Evolutionary conservation across 208 protist species (phyloP).

Genomic region (Blechomonas ayalai): DNA sequence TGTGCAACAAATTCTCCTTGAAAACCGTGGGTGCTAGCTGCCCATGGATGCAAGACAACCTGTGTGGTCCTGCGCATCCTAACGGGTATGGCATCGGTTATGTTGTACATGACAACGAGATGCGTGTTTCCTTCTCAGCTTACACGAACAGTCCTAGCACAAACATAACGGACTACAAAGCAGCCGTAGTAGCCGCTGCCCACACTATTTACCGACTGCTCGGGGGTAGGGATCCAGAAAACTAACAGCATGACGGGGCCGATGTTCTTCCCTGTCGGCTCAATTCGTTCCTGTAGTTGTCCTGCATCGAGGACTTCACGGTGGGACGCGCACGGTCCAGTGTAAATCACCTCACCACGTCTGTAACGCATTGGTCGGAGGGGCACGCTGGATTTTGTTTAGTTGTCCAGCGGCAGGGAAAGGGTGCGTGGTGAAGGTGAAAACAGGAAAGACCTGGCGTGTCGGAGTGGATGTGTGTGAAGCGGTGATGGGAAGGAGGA

Average conservation of each 20-base stretch:
- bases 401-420: no score
- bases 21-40: slow-evolving; percentile 59
- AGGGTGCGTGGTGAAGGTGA: no score
- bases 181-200: slow-evolving; percentile 5
- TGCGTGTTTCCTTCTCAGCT: slow-evolving; percentile 82
- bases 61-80: slow-evolving; percentile 75
- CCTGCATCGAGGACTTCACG: no score
- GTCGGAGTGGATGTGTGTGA: no score
- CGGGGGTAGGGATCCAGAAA: background rate
- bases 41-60: slow-evolving; percentile 73
- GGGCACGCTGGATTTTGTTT: no score
- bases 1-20: slow-evolving; percentile 35
- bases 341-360: no score
- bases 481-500: no score
- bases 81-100: slow-evolving; percentile 93
- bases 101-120: slow-evolving; percentile 70
- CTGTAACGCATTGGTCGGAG: no score
- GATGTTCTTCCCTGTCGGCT: background rate
- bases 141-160: slow-evolving; percentile 73
- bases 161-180: slow-evolving; percentile 32
- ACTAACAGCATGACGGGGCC: background rate
- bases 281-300: no score
- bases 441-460: no score
- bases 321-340: no score
- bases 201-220: slow-evolving; percentile 1